Evolutionary conservation across 345 rosid species (phyloP).

Genomic region (Corymbia maculata): DNA sequence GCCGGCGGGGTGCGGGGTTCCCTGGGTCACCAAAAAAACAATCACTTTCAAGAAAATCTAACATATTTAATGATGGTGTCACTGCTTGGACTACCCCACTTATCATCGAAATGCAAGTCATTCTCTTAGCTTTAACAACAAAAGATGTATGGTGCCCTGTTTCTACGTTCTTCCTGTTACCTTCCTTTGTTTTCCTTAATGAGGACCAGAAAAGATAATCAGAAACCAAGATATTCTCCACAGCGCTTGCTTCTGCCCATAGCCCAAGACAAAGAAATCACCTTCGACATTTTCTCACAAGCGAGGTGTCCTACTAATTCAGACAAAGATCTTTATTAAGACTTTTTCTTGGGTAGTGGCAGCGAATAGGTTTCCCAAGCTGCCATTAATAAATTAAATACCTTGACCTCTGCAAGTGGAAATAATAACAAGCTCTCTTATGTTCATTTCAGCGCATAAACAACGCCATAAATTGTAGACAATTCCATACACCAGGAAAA

Average conservation of each 20-base stretch:
- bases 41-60: too few relatives aligned
- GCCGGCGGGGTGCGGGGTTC: too few relatives aligned
- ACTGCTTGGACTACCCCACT: too few relatives aligned
- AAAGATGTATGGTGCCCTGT: constrained; percentile 9
- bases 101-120: too few relatives aligned
- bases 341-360: too few relatives aligned
- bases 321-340: background rate
- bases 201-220: background rate
- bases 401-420: background rate
- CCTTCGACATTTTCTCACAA: background rate
- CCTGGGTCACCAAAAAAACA: too few relatives aligned
- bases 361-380: background rate
- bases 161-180: background rate
- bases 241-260: background rate
- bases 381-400: too few relatives aligned
- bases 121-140: too few relatives aligned
- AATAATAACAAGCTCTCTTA: background rate
- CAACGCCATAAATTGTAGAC: too few relatives aligned
- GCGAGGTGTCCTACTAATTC: background rate
- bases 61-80: too few relatives aligned
- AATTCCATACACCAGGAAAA: too few relatives aligned
- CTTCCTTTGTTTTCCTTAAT: background rate
- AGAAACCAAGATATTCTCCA: background rate
- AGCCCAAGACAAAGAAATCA: background rate
- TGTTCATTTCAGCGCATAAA: background rate